Evolutionary conservation across 306 rosid species (phyloP), one percentile per base, ranked within the genome.

Genomic region (Castanea sativa): DNA sequence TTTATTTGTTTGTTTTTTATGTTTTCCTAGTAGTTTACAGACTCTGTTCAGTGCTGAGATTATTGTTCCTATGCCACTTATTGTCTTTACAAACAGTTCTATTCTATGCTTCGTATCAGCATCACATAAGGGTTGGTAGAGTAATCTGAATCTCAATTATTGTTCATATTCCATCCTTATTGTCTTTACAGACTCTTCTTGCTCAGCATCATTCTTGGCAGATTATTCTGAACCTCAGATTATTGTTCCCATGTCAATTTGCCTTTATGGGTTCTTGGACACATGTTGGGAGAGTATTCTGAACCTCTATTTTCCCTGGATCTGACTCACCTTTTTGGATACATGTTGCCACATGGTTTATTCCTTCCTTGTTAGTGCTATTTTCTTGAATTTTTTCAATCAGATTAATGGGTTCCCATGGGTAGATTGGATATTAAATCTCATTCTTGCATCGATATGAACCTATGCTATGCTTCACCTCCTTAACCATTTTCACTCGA

Each of bases 401-500:
- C 32, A 52, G 43, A 20, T 32, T 10, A 11, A 33, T 13, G 6
- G 30, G 21, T 55, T 71, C 1, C 56, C 53, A 29, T 35, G 12
- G 18, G 18, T 38, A 19, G 56, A 72, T 67, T 59, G 45, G 25
- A 13, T 78, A 20, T 71, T 49, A 13, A 13, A 49, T 49, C 53
- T 49, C 53, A 12, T 49, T 49, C 53, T 49, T 49, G 53, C 5
- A 3, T 49, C 12, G 25, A 13, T 78, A 20, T 63, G 61, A 52
- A 60, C 7, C 57, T 49, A 69, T 75, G 74, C 51, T 49, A 56
- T 69, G 74, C 49, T 30, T n/a, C 69, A 63, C 74, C 51, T 33
- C 27, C 18, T 33, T 81, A 73, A 71, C 79, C 6, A 72, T 73
- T 64, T 82, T 88, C 56, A 21, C 80, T 55, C 76, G 85, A 51